phyloP scores from a whole-genome alignment of 805 yeast genomes.

The Suhomyces canberraensis region DNA sequence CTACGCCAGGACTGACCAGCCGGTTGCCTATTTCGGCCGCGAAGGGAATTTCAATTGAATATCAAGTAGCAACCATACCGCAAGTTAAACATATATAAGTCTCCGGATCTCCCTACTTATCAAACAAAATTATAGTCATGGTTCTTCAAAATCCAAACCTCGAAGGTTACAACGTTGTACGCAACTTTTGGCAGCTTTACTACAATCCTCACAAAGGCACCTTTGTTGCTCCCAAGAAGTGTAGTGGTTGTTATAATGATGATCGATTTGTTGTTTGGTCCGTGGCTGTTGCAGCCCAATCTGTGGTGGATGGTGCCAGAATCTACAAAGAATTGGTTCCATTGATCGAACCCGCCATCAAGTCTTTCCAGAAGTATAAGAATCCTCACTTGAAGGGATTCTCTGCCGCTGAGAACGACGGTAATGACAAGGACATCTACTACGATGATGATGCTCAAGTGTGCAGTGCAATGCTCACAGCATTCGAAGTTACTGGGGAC shows the following conservation, averaged over 20 bases:
- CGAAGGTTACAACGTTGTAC: constrained; percentile 33
- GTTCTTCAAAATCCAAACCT: constrained; percentile 28
- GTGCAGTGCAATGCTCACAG: constrained; percentile 59
- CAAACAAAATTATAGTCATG: constrained; percentile 1
- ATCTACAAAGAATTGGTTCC: constrained; percentile 51
- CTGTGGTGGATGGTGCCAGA: constrained; percentile 62
- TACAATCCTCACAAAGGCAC: constrained; percentile 37
- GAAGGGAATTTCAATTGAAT: neutral
- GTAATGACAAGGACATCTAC: constrained; percentile 61
- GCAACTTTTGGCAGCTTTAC: constrained; percentile 41
- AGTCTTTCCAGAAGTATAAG: constrained; percentile 49
- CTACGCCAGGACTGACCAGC: neutral
- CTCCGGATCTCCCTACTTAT: neutral
- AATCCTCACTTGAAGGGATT: constrained; percentile 51
- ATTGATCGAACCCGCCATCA: constrained; percentile 50
- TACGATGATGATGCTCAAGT: constrained; percentile 78
- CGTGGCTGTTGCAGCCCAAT: constrained; percentile 61
- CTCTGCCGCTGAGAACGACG: constrained; percentile 60
- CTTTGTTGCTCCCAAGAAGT: constrained; percentile 37
- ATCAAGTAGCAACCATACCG: neutral
- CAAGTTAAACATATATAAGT: neutral
- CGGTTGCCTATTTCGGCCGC: neutral
- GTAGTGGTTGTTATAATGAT: constrained; percentile 45
- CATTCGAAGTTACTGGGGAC: constrained; percentile 65
- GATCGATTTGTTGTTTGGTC: constrained; percentile 67